Conservation (phyloP, 139 green algal species). For the Ettlia oleoabundans region DNA sequence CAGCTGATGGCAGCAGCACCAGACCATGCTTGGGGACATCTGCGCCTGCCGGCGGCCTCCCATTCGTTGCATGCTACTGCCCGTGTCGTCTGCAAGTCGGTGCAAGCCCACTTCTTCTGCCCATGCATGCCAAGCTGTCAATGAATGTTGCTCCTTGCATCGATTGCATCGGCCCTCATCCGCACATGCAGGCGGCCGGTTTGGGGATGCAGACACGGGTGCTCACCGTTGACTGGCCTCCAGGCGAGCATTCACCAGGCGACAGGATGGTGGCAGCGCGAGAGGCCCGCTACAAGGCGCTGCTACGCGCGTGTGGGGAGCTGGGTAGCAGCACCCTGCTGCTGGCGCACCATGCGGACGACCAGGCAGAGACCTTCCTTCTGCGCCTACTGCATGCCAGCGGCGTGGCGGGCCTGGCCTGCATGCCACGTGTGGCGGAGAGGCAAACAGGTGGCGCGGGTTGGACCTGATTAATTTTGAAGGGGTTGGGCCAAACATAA, state of each 20-base stretch:
- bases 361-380: slow-evolving; percentile 67
- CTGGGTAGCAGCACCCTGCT: slow-evolving; percentile 42
- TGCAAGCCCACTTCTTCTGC: too few relatives aligned
- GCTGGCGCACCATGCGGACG: slow-evolving; percentile 59
- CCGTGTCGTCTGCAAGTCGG: background rate
- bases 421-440: slow-evolving; percentile 38
- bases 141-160: too few relatives aligned
- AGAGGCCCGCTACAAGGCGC: slow-evolving; percentile 42
- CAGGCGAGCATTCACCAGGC: background rate
- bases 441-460: slow-evolving; percentile 8
- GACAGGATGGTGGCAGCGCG: slow-evolving; percentile 45
- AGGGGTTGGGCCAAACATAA: too few relatives aligned
- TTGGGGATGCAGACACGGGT: slow-evolving; percentile 41
- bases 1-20: too few relatives aligned
- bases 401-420: slow-evolving; percentile 57
- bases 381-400: slow-evolving; percentile 58
- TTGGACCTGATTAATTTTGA: too few relatives aligned
- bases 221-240: slow-evolving; percentile 47
- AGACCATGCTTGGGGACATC: too few relatives aligned
- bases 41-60: background rate
- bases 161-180: too few relatives aligned
- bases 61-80: background rate
- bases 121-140: too few relatives aligned
- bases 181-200: background rate
- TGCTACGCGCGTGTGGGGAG: slow-evolving; percentile 34